Conservation (phyloP, 2,329 filamentous ascomycete genomes). For the Fusarium compactum region DNA sequence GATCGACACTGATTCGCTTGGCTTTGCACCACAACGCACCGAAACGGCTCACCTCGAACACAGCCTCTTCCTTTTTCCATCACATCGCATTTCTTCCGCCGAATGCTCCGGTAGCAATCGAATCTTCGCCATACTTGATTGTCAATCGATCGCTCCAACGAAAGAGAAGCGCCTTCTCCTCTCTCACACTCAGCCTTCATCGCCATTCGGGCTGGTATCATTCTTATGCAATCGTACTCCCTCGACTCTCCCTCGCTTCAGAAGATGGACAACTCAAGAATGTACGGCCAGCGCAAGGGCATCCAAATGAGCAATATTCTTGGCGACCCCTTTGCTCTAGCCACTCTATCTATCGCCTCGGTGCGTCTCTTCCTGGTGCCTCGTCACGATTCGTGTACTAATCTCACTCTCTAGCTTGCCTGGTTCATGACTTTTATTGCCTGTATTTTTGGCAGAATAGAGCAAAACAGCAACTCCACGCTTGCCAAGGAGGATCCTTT, state of each 20-base stretch:
- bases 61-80: constrained; percentile 27
- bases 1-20: constrained; percentile 35
- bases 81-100: constrained; percentile 28
- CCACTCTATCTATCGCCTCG: constrained; percentile 90
- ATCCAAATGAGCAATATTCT: constrained; percentile 90
- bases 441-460: constrained; percentile 78
- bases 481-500: constrained; percentile 59
- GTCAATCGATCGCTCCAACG: constrained; percentile 20
- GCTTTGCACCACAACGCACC: constrained; percentile 21
- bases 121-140: constrained; percentile 19
- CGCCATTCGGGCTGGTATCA: constrained; percentile 21
- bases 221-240: constrained; percentile 77
- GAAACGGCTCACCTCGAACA: constrained; percentile 22
- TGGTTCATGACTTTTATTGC: constrained; percentile 94
- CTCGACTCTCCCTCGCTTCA: constrained; percentile 78
- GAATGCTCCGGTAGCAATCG: constrained; percentile 50
- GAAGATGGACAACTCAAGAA: constrained; percentile 82
- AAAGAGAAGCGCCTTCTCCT: constrained; percentile 28
- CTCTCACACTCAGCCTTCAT: constrained; percentile 18
- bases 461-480: constrained; percentile 54
- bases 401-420: constrained; percentile 73
- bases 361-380: constrained; percentile 67
- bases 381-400: constrained; percentile 25
- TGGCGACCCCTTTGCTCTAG: constrained; percentile 95
- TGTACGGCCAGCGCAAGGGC: constrained; percentile 67